phyloP scores from a whole-genome alignment of 179 eudicot genomes.

The Pouteria campechiana region DNA sequence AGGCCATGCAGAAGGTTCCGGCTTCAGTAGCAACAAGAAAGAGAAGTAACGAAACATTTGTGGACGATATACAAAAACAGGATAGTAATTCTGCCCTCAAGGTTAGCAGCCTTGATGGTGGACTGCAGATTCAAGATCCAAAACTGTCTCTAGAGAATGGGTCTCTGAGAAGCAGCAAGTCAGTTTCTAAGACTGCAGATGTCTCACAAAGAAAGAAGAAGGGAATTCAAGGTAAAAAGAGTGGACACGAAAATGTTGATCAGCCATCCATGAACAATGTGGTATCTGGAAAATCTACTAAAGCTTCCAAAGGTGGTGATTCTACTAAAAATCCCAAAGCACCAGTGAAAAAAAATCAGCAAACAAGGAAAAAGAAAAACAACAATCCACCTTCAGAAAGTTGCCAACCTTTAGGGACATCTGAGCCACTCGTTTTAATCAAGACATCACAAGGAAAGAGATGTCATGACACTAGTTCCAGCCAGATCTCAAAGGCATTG shows the following conservation, averaged over 20 bases:
- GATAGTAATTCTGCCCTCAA: no score
- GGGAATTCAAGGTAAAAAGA: conserved; percentile 18
- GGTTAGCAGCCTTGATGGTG: no score
- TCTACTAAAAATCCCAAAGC: conserved; percentile 15
- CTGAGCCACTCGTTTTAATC: conserved; percentile 11
- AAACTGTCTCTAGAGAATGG: conserved; percentile 3
- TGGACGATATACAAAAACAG: no score
- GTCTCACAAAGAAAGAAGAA: conserved; percentile 10
- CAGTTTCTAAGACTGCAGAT: conserved; percentile 15
- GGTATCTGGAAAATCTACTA: conserved; percentile 2
- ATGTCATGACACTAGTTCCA: conserved; percentile 7
- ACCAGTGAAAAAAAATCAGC: conserved; percentile 30
- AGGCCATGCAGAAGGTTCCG: no score
- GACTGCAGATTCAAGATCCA: not conserved
- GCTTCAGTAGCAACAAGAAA: no score
- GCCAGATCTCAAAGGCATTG: conserved; percentile 10
- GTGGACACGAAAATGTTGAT: no score
- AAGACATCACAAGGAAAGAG: conserved; percentile 15
- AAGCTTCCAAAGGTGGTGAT: conserved; percentile 11
- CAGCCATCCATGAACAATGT: conserved; percentile 14
- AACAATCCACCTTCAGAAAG: conserved; percentile 25
- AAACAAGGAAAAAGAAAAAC: conserved; percentile 35
- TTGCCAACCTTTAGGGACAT: conserved; percentile 15
- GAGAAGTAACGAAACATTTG: no score
- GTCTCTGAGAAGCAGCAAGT: conserved; percentile 8